Evolutionary conservation across 257 asterid genomes (phyloP).

Genomic region (Rauvolfia tetraphylla): DNA sequence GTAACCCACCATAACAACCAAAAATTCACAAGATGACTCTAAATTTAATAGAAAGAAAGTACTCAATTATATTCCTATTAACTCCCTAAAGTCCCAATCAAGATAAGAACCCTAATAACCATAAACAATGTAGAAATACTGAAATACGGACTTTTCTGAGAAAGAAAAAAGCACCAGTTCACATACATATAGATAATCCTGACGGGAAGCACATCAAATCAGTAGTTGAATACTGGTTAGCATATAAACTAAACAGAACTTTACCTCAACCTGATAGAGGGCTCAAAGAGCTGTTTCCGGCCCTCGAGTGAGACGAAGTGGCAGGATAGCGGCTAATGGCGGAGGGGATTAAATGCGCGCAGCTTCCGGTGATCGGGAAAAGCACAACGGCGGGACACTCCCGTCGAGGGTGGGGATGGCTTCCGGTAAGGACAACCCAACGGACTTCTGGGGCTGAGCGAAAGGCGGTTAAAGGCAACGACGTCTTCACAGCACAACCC

Average conservation of each 20-base stretch:
- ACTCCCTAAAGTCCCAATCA: not conserved
- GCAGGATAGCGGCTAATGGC: not conserved
- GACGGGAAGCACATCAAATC: not conserved
- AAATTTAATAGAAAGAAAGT: not conserved
- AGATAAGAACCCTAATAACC: conserved; percentile 10
- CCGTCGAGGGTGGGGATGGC: not conserved
- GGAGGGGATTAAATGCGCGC: not conserved
- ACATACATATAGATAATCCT: not conserved
- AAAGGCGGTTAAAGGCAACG: conserved; percentile 7
- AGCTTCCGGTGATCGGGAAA: not conserved
- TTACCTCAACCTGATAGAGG: conserved; percentile 4
- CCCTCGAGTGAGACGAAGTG: not conserved
- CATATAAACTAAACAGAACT: not conserved
- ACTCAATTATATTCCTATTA: not conserved
- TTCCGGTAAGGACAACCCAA: not conserved
- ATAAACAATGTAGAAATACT: not conserved
- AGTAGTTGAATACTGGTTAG: not conserved
- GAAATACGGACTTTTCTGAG: not conserved
- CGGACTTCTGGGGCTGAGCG: conserved; percentile 5
- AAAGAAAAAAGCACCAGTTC: not conserved
- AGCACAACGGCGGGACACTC: not conserved
- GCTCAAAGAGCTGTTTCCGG: not conserved
- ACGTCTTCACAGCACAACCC: not conserved
- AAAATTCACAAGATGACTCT: not conserved
- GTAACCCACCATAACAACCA: not conserved